Percentiles rank a stretch among this genome's conserved stretches.
Evolutionary conservation across 108 stramenopile species (phyloP).

Genomic region (Ochromonas danica): DNA sequence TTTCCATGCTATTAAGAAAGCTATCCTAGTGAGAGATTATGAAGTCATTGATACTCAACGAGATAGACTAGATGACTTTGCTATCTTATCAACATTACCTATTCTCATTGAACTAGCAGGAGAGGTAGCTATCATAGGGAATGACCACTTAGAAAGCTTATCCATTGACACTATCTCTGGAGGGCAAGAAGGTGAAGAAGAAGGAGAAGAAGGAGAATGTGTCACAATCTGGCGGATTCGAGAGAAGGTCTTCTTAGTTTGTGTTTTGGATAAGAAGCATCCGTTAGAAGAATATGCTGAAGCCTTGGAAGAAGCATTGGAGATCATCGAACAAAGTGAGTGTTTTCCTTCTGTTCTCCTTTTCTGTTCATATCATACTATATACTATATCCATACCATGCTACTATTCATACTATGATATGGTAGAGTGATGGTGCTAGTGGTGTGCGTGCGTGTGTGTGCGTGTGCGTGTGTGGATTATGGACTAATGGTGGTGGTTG

Average conservation of each 20-base stretch:
- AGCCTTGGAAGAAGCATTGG: constrained; percentile 12
- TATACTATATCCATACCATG: no score
- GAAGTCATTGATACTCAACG: constrained; percentile 20
- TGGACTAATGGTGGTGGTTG: no score
- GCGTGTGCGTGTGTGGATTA: no score
- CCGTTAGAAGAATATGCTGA: background rate
- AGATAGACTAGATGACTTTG: background rate
- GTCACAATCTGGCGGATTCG: background rate
- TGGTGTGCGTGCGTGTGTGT: no score
- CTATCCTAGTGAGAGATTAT: background rate
- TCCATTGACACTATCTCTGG: background rate
- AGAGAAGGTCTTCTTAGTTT: background rate
- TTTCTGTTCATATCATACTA: no score
- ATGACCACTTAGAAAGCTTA: background rate
- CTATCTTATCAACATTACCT: background rate
- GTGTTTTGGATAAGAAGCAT: background rate
- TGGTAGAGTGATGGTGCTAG: no score
- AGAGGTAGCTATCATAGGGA: background rate
- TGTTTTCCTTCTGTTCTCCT: no score
- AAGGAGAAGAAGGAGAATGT: background rate
- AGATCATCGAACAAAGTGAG: constrained; percentile 12
- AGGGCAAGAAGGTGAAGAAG: background rate
- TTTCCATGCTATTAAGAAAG: background rate
- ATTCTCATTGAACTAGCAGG: background rate
- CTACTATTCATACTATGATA: no score